phyloP scores from a whole-genome alignment of 192 early-diverging fungal genomes.

The Backusella circina region DNA sequence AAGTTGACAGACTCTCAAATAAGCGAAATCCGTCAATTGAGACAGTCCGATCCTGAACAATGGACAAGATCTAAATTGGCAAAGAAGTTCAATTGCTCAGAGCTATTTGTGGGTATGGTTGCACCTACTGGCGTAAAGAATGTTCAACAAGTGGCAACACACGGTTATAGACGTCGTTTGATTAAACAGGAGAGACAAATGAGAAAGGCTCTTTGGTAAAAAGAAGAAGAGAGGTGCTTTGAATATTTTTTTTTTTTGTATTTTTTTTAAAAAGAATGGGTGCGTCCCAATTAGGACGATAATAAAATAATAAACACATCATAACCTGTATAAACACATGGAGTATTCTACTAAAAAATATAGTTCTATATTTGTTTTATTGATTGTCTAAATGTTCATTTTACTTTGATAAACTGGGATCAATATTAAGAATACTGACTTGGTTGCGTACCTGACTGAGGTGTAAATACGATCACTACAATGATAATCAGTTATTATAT shows the following conservation, averaged over 20 bases:
- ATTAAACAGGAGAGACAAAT: conserved; percentile 28
- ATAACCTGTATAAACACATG: neutral
- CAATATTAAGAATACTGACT: too few species aligned
- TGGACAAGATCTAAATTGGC: conserved; percentile 37
- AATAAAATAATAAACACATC: neutral
- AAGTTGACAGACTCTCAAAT: conserved; percentile 24
- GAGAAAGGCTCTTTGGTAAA: conserved; percentile 36
- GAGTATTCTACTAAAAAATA: too few species aligned
- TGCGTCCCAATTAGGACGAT: neutral
- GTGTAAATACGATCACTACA: too few species aligned
- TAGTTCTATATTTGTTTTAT: too few species aligned
- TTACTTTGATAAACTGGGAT: too few species aligned
- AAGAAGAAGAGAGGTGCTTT: neutral
- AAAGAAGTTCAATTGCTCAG: conserved; percentile 36
- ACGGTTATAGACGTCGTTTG: conserved; percentile 31
- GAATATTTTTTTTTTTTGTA: neutral
- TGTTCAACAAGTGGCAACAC: neutral
- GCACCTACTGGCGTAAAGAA: conserved; percentile 17
- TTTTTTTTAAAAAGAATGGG: neutral
- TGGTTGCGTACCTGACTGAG: too few species aligned
- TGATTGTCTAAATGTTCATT: too few species aligned
- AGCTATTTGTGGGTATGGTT: conserved; percentile 33
- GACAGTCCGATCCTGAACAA: conserved; percentile 29
- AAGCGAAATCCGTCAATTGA: conserved; percentile 28
- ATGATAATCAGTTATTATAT: too few species aligned